Evolutionary conservation across 352 stramenopile species (phyloP).

Genomic region (Elongisporangium prolatum): DNA sequence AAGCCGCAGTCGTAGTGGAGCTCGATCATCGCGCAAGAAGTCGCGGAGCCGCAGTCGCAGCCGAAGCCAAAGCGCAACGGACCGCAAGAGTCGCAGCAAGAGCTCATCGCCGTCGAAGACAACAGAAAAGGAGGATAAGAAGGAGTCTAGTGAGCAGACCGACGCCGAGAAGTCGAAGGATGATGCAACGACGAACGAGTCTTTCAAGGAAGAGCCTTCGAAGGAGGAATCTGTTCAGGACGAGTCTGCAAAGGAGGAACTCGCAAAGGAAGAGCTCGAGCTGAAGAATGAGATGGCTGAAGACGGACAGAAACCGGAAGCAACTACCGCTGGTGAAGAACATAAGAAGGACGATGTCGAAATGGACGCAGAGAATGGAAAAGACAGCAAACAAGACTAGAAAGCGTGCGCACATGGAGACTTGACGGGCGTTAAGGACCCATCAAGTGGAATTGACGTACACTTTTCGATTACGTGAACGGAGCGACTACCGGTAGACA

Average conservation of each 20-base stretch:
- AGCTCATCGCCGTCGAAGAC: constrained; percentile 11
- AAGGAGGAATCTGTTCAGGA: constrained; percentile 10
- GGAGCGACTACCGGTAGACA: background rate
- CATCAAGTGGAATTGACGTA: background rate
- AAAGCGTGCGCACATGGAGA: background rate
- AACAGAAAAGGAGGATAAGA: constrained; percentile 12
- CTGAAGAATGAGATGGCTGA: constrained; percentile 11
- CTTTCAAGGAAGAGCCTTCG: constrained; percentile 1
- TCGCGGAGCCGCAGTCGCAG: constrained; percentile 30
- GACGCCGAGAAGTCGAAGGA: constrained; percentile 12
- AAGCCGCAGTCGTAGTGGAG: constrained; percentile 18
- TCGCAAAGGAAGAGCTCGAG: constrained; percentile 7
- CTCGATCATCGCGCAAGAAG: constrained; percentile 22
- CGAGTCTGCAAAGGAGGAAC: background rate
- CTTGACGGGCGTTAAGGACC: background rate
- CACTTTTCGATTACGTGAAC: background rate
- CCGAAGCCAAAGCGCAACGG: constrained; percentile 13
- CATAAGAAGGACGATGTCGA: constrained; percentile 3
- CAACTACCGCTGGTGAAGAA: constrained; percentile 14
- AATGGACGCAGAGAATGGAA: constrained; percentile 7
- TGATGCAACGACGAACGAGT: background rate
- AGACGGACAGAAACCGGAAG: constrained; percentile 10
- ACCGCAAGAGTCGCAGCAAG: constrained; percentile 20
- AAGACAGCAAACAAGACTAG: constrained; percentile 10
- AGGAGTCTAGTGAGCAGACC: constrained; percentile 13